These are phyloP conservation scores for Penicillium sp. DNA, from an alignment of 2,329 filamentous ascomycete genomes.

Conservation along the genomic window DNA sequence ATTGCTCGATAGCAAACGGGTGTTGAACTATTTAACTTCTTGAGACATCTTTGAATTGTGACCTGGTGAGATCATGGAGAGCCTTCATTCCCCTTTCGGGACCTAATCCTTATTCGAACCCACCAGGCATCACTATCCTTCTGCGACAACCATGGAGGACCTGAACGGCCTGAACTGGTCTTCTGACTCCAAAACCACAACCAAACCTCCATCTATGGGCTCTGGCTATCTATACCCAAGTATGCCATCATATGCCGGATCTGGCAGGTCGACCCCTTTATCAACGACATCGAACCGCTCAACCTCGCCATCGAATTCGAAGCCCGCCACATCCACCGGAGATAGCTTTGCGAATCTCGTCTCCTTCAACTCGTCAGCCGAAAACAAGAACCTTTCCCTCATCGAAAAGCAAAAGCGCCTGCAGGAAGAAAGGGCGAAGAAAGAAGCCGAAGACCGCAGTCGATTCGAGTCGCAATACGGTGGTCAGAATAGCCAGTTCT, in stretches of 20 bases:
- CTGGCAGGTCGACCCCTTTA: constrained; percentile 45
- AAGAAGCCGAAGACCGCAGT: constrained; percentile 69
- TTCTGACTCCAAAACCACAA: constrained; percentile 33
- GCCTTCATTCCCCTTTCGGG: constrained; percentile 11
- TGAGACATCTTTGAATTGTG: constrained; percentile 5
- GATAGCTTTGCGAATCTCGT: constrained; percentile 61
- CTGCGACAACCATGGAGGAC: constrained; percentile 43
- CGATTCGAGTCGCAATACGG: constrained; percentile 75
- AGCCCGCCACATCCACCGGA: constrained; percentile 41
- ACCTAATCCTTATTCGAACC: constrained; percentile 21
- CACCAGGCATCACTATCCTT: constrained; percentile 19
- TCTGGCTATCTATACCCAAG: constrained; percentile 36
- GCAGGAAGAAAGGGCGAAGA: constrained; percentile 69
- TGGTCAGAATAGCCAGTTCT: constrained; percentile 62
- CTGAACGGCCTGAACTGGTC: constrained; percentile 47
- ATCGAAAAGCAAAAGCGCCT: constrained; percentile 64
- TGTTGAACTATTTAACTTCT: neutral
- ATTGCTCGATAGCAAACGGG: constrained; percentile 7
- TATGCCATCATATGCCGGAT: constrained; percentile 38
- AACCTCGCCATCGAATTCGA: constrained; percentile 41
- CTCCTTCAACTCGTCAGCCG: constrained; percentile 52
- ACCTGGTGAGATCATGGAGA: constrained; percentile 20
- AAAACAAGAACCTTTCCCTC: constrained; percentile 65
- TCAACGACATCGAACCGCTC: constrained; percentile 31
- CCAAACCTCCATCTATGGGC: constrained; percentile 39